phyloP scores from a whole-genome alignment of 768 basidiomycete species.

The Crassisporium funariophilum region DNA sequence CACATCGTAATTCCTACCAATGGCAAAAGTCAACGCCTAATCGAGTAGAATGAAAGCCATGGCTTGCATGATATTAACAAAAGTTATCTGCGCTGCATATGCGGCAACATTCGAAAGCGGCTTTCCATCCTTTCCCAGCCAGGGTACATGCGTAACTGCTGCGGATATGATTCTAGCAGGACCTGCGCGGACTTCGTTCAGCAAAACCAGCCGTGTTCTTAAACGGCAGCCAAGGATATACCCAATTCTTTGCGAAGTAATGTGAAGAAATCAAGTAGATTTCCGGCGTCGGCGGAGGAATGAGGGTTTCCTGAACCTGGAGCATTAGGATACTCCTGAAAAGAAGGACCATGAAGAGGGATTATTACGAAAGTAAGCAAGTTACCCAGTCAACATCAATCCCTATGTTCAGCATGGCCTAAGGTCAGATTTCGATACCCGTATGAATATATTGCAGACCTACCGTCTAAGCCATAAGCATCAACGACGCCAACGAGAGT shows the following conservation, averaged over 20 bases:
- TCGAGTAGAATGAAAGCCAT: background rate
- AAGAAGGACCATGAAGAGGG: background rate
- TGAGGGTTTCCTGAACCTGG: constrained; percentile 60
- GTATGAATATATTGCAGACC: constrained; percentile 34
- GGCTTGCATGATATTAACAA: constrained; percentile 64
- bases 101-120: constrained; percentile 67
- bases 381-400: constrained; percentile 60
- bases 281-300: constrained; percentile 58
- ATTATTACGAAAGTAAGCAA: background rate
- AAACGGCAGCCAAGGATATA: background rate
- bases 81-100: constrained; percentile 64
- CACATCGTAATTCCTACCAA: constrained; percentile 72
- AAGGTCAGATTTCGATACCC: constrained; percentile 31
- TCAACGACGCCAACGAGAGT: constrained; percentile 55
- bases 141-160: constrained; percentile 69
- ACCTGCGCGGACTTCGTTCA: constrained; percentile 28
- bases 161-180: constrained; percentile 69
- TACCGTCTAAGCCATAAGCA: constrained; percentile 61
- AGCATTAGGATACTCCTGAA: constrained; percentile 69
- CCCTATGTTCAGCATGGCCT: constrained; percentile 22
- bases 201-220: background rate
- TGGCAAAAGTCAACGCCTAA: constrained; percentile 20
- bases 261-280: constrained; percentile 60
- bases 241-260: constrained; percentile 57
- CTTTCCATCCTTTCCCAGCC: constrained; percentile 58